Conservation (phyloP, 2,329 filamentous ascomycete species). For the Aspergillus versicolor region DNA sequence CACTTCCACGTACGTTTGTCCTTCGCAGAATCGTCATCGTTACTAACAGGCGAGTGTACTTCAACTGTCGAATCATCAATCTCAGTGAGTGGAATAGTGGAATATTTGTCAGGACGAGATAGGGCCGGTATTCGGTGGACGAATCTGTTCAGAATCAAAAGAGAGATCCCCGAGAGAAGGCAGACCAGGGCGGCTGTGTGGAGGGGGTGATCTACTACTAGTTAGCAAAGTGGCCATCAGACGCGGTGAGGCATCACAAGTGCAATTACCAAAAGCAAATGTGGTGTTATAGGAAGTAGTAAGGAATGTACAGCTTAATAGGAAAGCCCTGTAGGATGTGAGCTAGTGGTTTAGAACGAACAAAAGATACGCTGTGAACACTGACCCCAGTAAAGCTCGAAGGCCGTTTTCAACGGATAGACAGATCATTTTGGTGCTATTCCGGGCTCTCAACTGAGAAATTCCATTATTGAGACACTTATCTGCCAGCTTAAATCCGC, state of each 20-base stretch:
- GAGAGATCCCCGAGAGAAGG: constrained; percentile 37
- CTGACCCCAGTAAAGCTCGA: constrained; percentile 35
- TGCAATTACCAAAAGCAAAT: constrained; percentile 37
- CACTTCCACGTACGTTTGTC: constrained; percentile 16
- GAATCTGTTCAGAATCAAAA: constrained; percentile 39
- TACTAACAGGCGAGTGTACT: constrained; percentile 5
- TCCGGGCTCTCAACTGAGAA: constrained; percentile 7
- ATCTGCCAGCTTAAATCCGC: not conserved
- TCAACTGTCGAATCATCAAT: constrained; percentile 24
- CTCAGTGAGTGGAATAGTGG: constrained; percentile 29
- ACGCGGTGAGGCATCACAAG: constrained; percentile 9
- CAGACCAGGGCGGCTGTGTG: constrained; percentile 45
- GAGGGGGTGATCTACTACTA: constrained; percentile 45
- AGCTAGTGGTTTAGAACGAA: constrained; percentile 12
- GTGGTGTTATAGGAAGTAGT: constrained; percentile 37
- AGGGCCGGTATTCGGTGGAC: constrained; percentile 24
- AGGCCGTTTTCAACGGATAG: constrained; percentile 32
- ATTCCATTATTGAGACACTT: constrained; percentile 16
- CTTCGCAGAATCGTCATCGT: constrained; percentile 5
- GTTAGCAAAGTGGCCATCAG: constrained; percentile 15
- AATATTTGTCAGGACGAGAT: constrained; percentile 25
- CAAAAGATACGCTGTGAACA: constrained; percentile 2
- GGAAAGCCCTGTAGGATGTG: constrained; percentile 28
- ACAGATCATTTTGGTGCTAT: constrained; percentile 24
- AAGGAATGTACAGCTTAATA: constrained; percentile 37